A percentile compares a stretch with the other conserved stretches of the same genome.
Conservation (phyloP, 2,329 filamentous ascomycete species). For the Microcyclospora pomicola region DNA sequence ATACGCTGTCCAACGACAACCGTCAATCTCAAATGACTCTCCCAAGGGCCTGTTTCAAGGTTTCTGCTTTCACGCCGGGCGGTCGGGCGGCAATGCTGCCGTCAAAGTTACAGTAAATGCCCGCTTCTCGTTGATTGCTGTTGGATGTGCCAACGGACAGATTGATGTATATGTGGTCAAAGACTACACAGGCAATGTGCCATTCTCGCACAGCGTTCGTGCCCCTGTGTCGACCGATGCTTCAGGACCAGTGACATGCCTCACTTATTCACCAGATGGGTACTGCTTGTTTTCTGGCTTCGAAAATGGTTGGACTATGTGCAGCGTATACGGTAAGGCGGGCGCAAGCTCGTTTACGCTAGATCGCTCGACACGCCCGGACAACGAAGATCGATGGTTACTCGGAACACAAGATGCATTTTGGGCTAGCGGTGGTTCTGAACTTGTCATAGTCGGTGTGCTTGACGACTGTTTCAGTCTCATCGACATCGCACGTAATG, state of each 20-base stretch:
- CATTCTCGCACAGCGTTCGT: slow-evolving; percentile 64
- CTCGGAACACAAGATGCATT: slow-evolving; percentile 60
- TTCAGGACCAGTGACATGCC: slow-evolving; percentile 57
- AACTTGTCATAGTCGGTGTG: slow-evolving; percentile 58
- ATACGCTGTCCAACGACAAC: slow-evolving; percentile 71
- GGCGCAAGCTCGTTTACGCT: slow-evolving; percentile 70
- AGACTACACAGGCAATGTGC: slow-evolving; percentile 88
- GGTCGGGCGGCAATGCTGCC: slow-evolving; percentile 46
- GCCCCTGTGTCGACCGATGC: slow-evolving; percentile 52
- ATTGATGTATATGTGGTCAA: slow-evolving; percentile 83
- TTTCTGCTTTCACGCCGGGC: slow-evolving; percentile 74
- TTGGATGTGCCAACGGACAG: slow-evolving; percentile 66
- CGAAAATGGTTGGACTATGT: slow-evolving; percentile 83
- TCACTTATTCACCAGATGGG: slow-evolving; percentile 86
- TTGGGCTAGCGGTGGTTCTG: slow-evolving; percentile 80
- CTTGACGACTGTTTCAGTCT: slow-evolving; percentile 69
- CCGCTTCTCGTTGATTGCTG: slow-evolving; percentile 80
- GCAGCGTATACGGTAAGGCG: slow-evolving; percentile 93
- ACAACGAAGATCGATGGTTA: slow-evolving; percentile 74
- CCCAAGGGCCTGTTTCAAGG: slow-evolving; percentile 63
- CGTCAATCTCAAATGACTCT: slow-evolving; percentile 18
- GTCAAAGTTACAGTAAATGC: slow-evolving; percentile 77
- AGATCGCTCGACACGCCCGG: slow-evolving; percentile 48
- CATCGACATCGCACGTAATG: slow-evolving; percentile 84
- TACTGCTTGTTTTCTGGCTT: slow-evolving; percentile 94